Evolutionary conservation across 1,284 basidiomycete genomes (phyloP).

Genomic region (Ganoderma meredithae): DNA sequence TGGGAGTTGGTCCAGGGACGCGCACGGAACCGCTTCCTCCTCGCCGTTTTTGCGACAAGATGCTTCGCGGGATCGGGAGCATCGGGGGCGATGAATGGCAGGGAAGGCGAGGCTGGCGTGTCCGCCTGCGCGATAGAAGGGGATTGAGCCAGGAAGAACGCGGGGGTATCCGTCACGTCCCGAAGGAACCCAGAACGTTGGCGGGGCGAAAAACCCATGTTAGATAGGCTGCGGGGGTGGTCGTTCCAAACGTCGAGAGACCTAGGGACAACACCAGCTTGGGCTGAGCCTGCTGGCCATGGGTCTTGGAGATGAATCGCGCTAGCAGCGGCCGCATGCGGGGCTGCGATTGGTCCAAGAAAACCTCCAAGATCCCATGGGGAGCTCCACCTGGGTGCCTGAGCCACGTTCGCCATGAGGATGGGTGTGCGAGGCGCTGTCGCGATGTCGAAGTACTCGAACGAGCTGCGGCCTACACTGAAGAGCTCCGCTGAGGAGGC

Average conservation of each 20-base stretch:
- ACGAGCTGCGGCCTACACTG: constrained; percentile 2
- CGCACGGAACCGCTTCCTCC: constrained; percentile 5
- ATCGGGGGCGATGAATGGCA: constrained; percentile 35
- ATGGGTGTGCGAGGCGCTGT: constrained; percentile 8
- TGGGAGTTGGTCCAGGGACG: constrained; percentile 44
- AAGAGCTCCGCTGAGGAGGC: constrained; percentile 27
- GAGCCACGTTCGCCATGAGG: background rate
- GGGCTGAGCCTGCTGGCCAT: background rate
- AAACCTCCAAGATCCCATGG: constrained; percentile 17
- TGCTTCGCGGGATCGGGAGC: constrained; percentile 28
- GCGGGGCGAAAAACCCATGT: constrained; percentile 31
- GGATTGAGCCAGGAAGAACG: constrained; percentile 22
- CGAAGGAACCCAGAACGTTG: constrained; percentile 33
- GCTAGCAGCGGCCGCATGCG: background rate
- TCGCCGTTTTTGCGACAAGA: constrained; percentile 6
- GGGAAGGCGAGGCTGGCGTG: constrained; percentile 29
- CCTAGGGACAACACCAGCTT: background rate
- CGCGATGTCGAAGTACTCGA: constrained; percentile 29
- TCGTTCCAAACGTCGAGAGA: constrained; percentile 17
- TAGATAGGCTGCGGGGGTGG: constrained; percentile 17
- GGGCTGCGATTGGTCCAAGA: constrained; percentile 11
- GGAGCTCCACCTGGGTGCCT: constrained; percentile 7
- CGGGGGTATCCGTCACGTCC: constrained; percentile 23
- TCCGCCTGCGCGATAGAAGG: constrained; percentile 22
- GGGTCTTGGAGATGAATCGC: constrained; percentile 10